Evolutionary conservation across 2,329 filamentous ascomycete species (phyloP), one percentile per base, ranked within the genome.

Genomic region (Scopulariopsis brevicaulis): DNA sequence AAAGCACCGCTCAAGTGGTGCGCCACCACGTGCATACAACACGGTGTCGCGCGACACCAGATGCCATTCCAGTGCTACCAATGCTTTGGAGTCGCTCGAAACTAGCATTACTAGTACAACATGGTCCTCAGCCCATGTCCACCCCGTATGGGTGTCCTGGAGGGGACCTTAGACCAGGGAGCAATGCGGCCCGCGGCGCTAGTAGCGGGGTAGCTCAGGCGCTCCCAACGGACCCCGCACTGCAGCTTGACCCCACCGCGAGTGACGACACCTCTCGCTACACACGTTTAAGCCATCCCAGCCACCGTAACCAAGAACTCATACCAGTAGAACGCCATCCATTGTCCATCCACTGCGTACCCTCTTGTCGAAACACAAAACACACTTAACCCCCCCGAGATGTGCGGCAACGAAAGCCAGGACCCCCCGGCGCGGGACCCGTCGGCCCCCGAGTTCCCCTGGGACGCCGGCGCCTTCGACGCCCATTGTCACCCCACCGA

Each of bases 401-500:
- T 57, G 40, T 51, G 55, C 55, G 46, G 55, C 22, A 43, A 52
- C 46, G 40, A 15, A 20, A 24, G 25, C 46, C 46, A 50, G 11
- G 24, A 18, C 18, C 18, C 25, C 43, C 20, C n/a, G 43, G 22
- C 28, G 18, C 34, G n/a, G 55, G n/a, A 48, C 24, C 25, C 56
- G 4, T 32, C 28, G 51, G 25, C 32, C 6, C 5, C 32, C 57
- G 66, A 71, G 28, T 85, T 86, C 63, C 87, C 87, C 14, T 91
- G 87, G 87, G 77, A 86, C 58, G 70, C 85, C 35, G 85, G 85
- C 54, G 76, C 90, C 60, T 89, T 79, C 67, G 89, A 94, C 67
- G 87, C 89, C 24, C 89, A 94, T 73, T 93, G 89, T 70, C 89
- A 94, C 68, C 89, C 89, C 4, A 93, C 89, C 32, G 89, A 93